Conservation (phyloP, 1,139 yeast species). For the Wickerhamiella pararugosa region DNA sequence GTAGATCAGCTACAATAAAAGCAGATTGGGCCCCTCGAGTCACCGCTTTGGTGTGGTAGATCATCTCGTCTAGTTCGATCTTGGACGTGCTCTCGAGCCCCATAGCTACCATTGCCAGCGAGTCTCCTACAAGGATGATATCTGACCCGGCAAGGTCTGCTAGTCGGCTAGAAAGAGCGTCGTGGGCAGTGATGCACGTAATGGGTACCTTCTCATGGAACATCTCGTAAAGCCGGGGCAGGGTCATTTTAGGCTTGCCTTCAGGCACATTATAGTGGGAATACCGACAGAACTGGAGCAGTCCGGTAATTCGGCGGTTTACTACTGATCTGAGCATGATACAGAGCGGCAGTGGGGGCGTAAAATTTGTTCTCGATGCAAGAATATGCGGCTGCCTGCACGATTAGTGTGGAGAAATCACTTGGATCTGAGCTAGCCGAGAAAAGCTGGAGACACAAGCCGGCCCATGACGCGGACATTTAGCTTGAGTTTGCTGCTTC, state of each 20-base stretch:
- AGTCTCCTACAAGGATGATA: slow-evolving; percentile 72
- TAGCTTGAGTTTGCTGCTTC: no score
- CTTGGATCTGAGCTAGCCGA: no score
- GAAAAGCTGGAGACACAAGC: no score
- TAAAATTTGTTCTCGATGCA: no score
- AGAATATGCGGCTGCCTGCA: no score
- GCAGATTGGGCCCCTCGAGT: slow-evolving; percentile 52
- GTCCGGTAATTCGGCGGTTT: background rate
- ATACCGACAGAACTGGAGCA: background rate
- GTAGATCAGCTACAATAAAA: slow-evolving; percentile 71
- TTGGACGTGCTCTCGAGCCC: slow-evolving; percentile 73
- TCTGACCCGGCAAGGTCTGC: slow-evolving; percentile 62
- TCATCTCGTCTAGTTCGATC: slow-evolving; percentile 60
- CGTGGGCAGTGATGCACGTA: slow-evolving; percentile 75
- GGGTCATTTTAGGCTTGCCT: slow-evolving; percentile 21
- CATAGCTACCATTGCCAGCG: slow-evolving; percentile 79
- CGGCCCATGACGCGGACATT: no score
- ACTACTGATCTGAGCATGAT: background rate
- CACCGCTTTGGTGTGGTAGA: slow-evolving; percentile 64
- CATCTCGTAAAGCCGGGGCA: slow-evolving; percentile 31
- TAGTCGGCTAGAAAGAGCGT: slow-evolving; percentile 57
- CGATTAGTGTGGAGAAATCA: no score
- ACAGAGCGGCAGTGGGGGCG: no score
- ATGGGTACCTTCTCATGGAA: slow-evolving; percentile 39
- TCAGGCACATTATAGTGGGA: slow-evolving; percentile 12